Percentiles rank a stretch among this genome's conserved stretches.
Conservation (phyloP, 139 green algal species). For the Chlorella ohadii region DNA sequence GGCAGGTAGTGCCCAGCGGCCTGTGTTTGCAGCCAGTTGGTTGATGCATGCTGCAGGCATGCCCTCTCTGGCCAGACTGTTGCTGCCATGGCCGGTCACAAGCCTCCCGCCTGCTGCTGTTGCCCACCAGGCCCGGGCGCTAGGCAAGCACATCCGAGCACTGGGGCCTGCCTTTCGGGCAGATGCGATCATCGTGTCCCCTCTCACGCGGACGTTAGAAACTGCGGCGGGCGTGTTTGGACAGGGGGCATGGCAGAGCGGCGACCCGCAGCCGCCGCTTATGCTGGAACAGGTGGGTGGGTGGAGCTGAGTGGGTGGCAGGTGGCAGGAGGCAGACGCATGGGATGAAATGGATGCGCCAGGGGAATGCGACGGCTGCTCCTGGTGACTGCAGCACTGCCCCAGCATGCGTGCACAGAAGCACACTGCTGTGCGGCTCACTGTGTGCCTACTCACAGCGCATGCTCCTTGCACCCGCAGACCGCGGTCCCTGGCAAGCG, state of each 20-base stretch:
- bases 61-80: too few relatives aligned
- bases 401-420: too few relatives aligned
- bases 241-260: neutral
- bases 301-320: too few relatives aligned
- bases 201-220: conserved; percentile 50
- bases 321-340: neutral
- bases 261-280: conserved; percentile 13
- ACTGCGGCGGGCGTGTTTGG: conserved; percentile 58
- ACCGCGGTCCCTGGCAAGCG: conserved; percentile 17
- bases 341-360: neutral
- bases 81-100: neutral
- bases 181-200: conserved; percentile 43
- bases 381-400: too few relatives aligned
- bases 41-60: too few relatives aligned
- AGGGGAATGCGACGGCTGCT: neutral
- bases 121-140: conserved; percentile 37
- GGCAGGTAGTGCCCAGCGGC: neutral
- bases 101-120: too few relatives aligned
- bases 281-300: conserved; percentile 42
- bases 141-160: conserved; percentile 39
- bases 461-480: conserved; percentile 22
- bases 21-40: conserved; percentile 42
- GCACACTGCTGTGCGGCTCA: too few relatives aligned
- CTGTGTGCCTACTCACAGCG: too few relatives aligned
- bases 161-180: conserved; percentile 29